Conservation (phyloP, 2,329 filamentous ascomycete species). For the Seiridium cupressi region DNA sequence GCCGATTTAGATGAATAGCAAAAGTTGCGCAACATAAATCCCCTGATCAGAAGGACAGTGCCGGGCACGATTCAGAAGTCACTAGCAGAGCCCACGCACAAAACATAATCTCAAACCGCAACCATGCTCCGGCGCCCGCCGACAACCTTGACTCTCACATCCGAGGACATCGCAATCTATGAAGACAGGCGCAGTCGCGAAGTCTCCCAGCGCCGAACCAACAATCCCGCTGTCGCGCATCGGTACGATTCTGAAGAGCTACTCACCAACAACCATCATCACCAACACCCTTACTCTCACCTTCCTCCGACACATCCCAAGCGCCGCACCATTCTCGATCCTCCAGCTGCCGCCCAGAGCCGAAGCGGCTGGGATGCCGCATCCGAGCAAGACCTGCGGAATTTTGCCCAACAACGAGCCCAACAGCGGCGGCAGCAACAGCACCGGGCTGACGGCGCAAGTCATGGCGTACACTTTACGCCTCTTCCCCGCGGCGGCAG, state of each 20-base stretch:
- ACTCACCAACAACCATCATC: neutral
- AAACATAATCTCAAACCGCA: neutral
- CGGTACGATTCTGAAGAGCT: neutral
- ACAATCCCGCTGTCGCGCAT: neutral
- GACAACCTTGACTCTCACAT: conserved; percentile 66
- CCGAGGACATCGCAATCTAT: conserved; percentile 69
- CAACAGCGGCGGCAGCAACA: conserved; percentile 1
- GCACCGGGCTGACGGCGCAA: neutral
- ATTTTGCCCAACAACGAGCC: neutral
- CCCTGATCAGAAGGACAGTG: too few relatives aligned
- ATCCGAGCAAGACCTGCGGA: neutral
- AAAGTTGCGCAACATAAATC: too few relatives aligned
- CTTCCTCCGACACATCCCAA: neutral
- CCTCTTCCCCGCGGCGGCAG: neutral
- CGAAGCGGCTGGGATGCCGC: neutral
- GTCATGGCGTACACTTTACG: neutral
- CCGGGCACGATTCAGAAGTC: neutral
- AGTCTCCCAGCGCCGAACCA: neutral
- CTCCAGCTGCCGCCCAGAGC: neutral
- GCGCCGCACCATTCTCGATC: conserved; percentile 4
- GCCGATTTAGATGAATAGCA: too few relatives aligned
- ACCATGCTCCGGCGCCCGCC: conserved; percentile 66
- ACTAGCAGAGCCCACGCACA: neutral
- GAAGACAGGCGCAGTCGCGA: conserved; percentile 55
- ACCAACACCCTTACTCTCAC: neutral